Evolutionary conservation across 2,329 filamentous ascomycete species (phyloP).

Genomic region (Cucurbitaria berberidis): DNA sequence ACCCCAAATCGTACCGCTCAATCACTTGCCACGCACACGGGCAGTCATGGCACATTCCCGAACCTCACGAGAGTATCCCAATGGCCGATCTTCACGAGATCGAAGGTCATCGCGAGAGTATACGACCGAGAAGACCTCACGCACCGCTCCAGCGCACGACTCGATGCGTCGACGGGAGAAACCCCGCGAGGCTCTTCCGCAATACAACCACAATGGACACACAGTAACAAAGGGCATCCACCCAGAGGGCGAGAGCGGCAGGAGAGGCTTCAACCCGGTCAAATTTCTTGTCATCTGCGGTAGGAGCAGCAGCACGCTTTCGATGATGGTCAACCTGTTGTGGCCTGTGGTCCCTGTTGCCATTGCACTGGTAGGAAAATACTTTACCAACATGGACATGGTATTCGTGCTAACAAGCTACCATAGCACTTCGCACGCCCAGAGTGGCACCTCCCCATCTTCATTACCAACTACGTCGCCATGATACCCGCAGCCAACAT

Average conservation of each 20-base stretch:
- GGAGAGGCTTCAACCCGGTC: constrained; percentile 67
- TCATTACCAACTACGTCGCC: constrained; percentile 74
- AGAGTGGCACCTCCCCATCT: constrained; percentile 67
- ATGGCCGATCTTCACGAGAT: constrained; percentile 13
- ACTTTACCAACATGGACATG: background rate
- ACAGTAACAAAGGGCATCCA: constrained; percentile 51
- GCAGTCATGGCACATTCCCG: constrained; percentile 26
- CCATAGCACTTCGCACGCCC: constrained; percentile 58
- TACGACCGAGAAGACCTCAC: constrained; percentile 31
- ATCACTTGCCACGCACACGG: background rate
- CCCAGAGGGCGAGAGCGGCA: constrained; percentile 70
- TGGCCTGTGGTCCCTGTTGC: constrained; percentile 78
- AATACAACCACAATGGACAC: constrained; percentile 55
- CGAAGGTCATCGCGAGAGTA: constrained; percentile 26
- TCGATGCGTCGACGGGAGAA: constrained; percentile 9
- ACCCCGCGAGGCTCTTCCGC: constrained; percentile 33
- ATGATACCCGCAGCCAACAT: constrained; percentile 80
- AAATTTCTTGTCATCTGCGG: constrained; percentile 70
- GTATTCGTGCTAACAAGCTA: constrained; percentile 7
- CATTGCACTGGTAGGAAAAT: constrained; percentile 64
- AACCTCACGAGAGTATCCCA: constrained; percentile 21
- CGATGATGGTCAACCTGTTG: constrained; percentile 70
- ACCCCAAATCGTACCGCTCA: constrained; percentile 3
- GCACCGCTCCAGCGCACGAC: constrained; percentile 16
- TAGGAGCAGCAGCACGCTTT: constrained; percentile 67